Evolutionary conservation across 495 filamentous ascomycete species (phyloP), one percentile per base, ranked within the genome.

Genomic region (Penicillium mononematosum): DNA sequence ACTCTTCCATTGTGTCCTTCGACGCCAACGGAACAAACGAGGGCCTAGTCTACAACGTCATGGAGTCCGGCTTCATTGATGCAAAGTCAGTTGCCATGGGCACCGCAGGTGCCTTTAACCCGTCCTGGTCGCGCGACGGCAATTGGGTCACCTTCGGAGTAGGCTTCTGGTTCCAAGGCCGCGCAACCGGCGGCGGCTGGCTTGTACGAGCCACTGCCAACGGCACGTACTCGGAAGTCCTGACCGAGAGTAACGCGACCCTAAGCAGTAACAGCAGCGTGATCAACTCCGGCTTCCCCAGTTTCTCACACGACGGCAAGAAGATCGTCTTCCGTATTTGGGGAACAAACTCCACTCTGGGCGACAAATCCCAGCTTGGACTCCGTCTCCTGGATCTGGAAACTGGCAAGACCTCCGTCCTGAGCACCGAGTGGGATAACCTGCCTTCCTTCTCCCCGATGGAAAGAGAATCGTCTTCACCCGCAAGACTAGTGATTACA

Each of bases 311-410:
- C 22, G 66, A 73, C 31, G 70, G 68, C 16, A 62, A 53, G 14
- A 67, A 64, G 31, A 53, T 73, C 20, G 66, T 73, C 20, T 73
- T 65, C 58, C 66, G 66, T 9, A 60, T 70, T 8, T 72, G 65
- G 63, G 69, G 69, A 62, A 29, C 58, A 55, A 43, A 63, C 53
- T 22, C 46, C 22, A 25, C 12, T 17, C 7, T 16, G 22, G 59
- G 58, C 16, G 62, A 66, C 16, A 53, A 46, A n/a, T 57, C 57
- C 5, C 58, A 64, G 43, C 53, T 67, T 14, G 70, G 70, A 17
- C 61, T 72, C 5, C 63, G 65, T 22, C 38, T 73, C 8, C 14
- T 70, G 5, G 64, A 73, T 36, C 56, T 73, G 10, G 51, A 66
- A 12, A 67, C 67, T 5, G 29, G 62, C 4, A 58, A 65, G 25